Conservation (phyloP, 805 yeast species). For the Suhomyces xylopsoci region DNA sequence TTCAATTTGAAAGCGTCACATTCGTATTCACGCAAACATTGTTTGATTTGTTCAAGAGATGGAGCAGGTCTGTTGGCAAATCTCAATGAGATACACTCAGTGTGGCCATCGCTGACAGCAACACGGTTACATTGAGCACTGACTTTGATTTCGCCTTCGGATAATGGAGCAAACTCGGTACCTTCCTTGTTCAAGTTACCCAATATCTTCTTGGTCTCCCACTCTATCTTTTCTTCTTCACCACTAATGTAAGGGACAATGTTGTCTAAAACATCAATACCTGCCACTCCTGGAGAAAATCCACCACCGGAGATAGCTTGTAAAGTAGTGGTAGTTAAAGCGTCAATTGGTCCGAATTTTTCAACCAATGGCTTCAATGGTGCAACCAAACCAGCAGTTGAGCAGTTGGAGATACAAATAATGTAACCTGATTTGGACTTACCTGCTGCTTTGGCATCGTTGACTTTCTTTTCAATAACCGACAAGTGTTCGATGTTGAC, state of each 20-base stretch:
- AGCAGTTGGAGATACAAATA: constrained; percentile 95
- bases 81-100: constrained; percentile 86
- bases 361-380: constrained; percentile 94
- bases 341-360: constrained; percentile 83
- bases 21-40: constrained; percentile 63
- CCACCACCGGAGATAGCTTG: constrained; percentile 99
- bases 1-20: constrained; percentile 80
- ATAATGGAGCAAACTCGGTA: constrained; percentile 52
- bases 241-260: constrained; percentile 93
- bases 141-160: constrained; percentile 73
- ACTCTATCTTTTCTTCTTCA: constrained; percentile 97
- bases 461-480: constrained; percentile 58
- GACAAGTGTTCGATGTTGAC: constrained; percentile 89
- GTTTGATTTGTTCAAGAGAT: constrained; percentile 72
- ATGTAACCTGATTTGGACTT: constrained; percentile 72
- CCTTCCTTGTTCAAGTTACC: constrained; percentile 58
- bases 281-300: constrained; percentile 94
- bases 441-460: constrained; percentile 53
- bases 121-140: constrained; percentile 97
- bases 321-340: constrained; percentile 83
- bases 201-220: constrained; percentile 95
- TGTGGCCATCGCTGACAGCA: constrained; percentile 96
- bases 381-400: constrained; percentile 96
- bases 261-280: constrained; percentile 92
- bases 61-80: constrained; percentile 86